Base-by-base conservation (phyloP, 2,329 filamentous ascomycete species). In the Fusarium illudens region DNA sequence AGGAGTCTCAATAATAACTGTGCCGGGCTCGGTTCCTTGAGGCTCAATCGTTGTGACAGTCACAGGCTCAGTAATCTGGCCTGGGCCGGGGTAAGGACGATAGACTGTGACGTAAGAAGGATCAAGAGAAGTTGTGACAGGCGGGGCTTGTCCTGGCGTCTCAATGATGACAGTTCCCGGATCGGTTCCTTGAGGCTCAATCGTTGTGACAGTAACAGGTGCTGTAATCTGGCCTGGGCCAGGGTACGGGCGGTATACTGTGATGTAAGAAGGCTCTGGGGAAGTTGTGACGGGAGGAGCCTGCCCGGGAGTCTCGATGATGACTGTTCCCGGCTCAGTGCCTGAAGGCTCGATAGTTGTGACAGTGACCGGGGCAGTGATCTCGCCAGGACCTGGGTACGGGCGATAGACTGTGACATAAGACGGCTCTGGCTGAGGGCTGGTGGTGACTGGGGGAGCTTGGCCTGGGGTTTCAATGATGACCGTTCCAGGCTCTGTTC, bases 81-180 rank as follows among this genome's bases (percentile, higher is more conserved):
- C 48, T 11, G 30, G 9, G 13, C 48, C 48, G 7, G 17, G 34
- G 10, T 51, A 34, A 15, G 48, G 19, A 2, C 48, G 20, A n/a
- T 25, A 20, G 19, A 34, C 22, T n/a, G 48, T 51, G 5, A 51
- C 10, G 34, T 49, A 49, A 10, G 27, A 32, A 2, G 44, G 44
- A 9, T 17, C 42, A 10, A n/a, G 17, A 15, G 44, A 30, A 30
- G n/a, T 22, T 17, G 54, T 32, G 12, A 11, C 17, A n/a, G 36
- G 29, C 2, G 37, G 37, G 11, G 53, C 46, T 5, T 12, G 42
- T 25, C 29, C 57, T 6, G 65, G 65, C 9, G 65, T 68, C 8
- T 69, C 61, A 9, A 69, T 66, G 5, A 68, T 56, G 8, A 68
- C 53, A 10, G 65, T 68, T 6, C 65, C 62, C 3, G 65, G 65